Conservation (phyloP, 495 filamentous ascomycete genomes). For the Penicillium egyptiacum region DNA sequence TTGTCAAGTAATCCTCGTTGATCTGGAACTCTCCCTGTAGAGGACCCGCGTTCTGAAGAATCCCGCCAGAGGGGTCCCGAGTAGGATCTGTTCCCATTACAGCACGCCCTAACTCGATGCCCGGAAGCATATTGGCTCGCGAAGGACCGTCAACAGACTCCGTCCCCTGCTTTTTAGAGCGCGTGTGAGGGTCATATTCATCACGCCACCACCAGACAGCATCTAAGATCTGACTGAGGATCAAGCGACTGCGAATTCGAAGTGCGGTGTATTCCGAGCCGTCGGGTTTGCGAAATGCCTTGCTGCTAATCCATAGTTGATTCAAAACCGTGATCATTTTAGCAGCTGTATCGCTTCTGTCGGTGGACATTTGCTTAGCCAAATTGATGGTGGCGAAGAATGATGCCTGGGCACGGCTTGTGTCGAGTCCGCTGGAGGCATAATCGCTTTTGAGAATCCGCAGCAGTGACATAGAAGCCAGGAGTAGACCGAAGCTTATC, state of each 20-base stretch:
- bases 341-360: slow-evolving; percentile 38
- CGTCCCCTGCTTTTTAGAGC: slow-evolving; percentile 11
- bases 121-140: slow-evolving; percentile 8
- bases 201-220: slow-evolving; percentile 53
- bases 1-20: slow-evolving; percentile 40
- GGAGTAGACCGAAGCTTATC: slow-evolving; percentile 32
- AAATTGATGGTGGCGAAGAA: slow-evolving; percentile 43
- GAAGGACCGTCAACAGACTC: slow-evolving; percentile 21
- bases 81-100: slow-evolving; percentile 15
- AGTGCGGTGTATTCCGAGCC: slow-evolving; percentile 39
- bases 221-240: slow-evolving; percentile 45
- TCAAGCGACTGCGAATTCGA: slow-evolving; percentile 45
- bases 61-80: slow-evolving; percentile 15
- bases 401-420: slow-evolving; percentile 30
- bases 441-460: slow-evolving; percentile 42
- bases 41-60: not conserved
- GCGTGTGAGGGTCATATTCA: slow-evolving; percentile 41
- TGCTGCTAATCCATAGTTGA: slow-evolving; percentile 48
- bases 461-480: slow-evolving; percentile 38
- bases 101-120: slow-evolving; percentile 6
- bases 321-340: slow-evolving; percentile 37
- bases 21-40: slow-evolving; percentile 31
- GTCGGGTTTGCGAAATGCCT: slow-evolving; percentile 44
- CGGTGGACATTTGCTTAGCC: slow-evolving; percentile 38
- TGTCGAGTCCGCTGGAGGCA: slow-evolving; percentile 31